Evolutionary conservation across 345 rosid genomes (phyloP).

Genomic region (Lepidium africanum): DNA sequence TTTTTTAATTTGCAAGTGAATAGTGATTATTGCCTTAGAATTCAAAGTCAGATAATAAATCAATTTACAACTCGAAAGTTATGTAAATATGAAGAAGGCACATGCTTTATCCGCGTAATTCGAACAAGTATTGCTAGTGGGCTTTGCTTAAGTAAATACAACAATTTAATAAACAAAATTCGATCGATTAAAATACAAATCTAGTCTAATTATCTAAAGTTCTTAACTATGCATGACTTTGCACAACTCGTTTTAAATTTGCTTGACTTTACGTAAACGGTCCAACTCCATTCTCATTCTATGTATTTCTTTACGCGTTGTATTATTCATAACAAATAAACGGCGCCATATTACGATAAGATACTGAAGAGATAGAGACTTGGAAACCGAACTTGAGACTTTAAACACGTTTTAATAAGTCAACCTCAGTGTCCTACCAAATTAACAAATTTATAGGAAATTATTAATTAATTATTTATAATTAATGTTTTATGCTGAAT

Average conservation of each 20-base stretch:
- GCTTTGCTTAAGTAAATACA: neutral
- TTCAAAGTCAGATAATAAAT: neutral
- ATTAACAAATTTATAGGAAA: neutral
- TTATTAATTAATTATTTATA: no score
- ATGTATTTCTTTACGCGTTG: conserved; percentile 23
- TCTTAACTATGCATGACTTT: neutral
- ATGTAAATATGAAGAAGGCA: conserved; percentile 12
- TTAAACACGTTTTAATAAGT: conserved; percentile 4
- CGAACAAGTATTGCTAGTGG: conserved; percentile 23
- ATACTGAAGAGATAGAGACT: neutral
- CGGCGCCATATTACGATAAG: neutral
- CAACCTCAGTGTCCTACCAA: neutral
- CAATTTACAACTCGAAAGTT: conserved; percentile 5
- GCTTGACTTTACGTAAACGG: conserved; percentile 10
- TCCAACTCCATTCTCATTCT: conserved; percentile 7
- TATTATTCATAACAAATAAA: neutral
- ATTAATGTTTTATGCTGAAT: no score
- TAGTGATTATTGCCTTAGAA: neutral
- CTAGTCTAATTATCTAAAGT: neutral
- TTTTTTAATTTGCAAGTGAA: neutral
- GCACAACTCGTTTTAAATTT: neutral
- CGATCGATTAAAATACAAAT: neutral
- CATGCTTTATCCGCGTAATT: conserved; percentile 18
- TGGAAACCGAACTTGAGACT: neutral
- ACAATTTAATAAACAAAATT: neutral